Conservation (phyloP, 768 basidiomycete genomes). For the Suillus tomentosus region DNA sequence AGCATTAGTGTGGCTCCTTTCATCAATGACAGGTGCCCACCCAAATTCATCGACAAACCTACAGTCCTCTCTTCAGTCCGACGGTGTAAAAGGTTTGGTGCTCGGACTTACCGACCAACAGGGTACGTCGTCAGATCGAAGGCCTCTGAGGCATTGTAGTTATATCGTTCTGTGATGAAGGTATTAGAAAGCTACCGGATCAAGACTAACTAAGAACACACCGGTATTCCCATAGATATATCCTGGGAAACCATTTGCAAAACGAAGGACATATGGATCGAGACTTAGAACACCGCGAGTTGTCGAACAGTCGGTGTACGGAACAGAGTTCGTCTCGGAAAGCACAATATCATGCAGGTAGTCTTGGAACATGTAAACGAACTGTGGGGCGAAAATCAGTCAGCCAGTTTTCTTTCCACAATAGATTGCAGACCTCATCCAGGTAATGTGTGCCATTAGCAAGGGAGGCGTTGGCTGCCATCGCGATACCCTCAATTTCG, state of each 20-base stretch:
- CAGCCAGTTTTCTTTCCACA: neutral
- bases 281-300: conserved; percentile 58
- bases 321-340: conserved; percentile 53
- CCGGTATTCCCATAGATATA: conserved; percentile 59
- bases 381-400: conserved; percentile 33
- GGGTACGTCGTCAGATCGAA: conserved; percentile 59
- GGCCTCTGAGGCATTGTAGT: conserved; percentile 53
- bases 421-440: conserved; percentile 42
- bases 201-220: conserved; percentile 21
- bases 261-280: conserved; percentile 53
- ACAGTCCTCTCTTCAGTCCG: neutral
- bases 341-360: conserved; percentile 50
- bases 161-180: conserved; percentile 48
- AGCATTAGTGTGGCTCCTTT: neutral
- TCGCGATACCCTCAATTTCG: conserved; percentile 58
- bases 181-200: neutral
- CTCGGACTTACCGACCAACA: conserved; percentile 39
- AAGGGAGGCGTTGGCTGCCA: conserved; percentile 35
- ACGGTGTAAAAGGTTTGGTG: neutral
- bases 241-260: conserved; percentile 51
- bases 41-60: conserved; percentile 65
- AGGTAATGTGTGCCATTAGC: conserved; percentile 50
- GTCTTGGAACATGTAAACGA: conserved; percentile 51
- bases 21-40: conserved; percentile 28
- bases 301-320: conserved; percentile 63